phyloP scores from a whole-genome alignment of 78 protist species.

The Trichosphaerium sp. region DNA sequence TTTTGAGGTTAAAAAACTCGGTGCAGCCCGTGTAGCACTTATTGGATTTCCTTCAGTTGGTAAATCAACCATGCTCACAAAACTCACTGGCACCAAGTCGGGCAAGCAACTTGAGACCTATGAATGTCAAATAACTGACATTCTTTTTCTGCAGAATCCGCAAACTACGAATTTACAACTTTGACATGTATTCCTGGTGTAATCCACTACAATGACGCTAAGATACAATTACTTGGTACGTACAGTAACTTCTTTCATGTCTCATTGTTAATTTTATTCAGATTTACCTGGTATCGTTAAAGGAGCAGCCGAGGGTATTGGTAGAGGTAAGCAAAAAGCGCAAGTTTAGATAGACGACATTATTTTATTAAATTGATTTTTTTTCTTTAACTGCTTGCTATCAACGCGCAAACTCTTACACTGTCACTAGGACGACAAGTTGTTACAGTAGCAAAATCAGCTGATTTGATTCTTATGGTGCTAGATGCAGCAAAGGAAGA shows the following conservation, averaged over 20 bases:
- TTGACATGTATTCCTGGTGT: constrained; percentile 78
- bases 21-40: constrained; percentile 72
- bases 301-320: constrained; percentile 74
- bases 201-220: constrained; percentile 10
- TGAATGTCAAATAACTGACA: too few species aligned
- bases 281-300: constrained; percentile 86
- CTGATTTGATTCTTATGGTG: constrained; percentile 64
- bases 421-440: too few species aligned
- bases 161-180: constrained; percentile 82
- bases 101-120: too few species aligned
- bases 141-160: too few species aligned
- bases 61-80: constrained; percentile 41
- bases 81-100: constrained; percentile 59
- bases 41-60: constrained; percentile 88
- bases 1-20: constrained; percentile 66
- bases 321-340: constrained; percentile 58
- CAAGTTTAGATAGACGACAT: too few species aligned
- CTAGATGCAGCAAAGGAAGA: constrained; percentile 63
- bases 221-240: constrained; percentile 57
- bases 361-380: background rate
- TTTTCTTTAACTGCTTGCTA: too few species aligned
- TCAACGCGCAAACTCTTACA: too few species aligned
- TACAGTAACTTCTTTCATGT: too few species aligned
- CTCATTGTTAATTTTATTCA: too few species aligned
- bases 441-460: constrained; percentile 47